Percentiles rank a stretch among this genome's conserved stretches.
phyloP scores from a whole-genome alignment of 164 flowering plant genomes.

The Hamamelis virginiana region DNA sequence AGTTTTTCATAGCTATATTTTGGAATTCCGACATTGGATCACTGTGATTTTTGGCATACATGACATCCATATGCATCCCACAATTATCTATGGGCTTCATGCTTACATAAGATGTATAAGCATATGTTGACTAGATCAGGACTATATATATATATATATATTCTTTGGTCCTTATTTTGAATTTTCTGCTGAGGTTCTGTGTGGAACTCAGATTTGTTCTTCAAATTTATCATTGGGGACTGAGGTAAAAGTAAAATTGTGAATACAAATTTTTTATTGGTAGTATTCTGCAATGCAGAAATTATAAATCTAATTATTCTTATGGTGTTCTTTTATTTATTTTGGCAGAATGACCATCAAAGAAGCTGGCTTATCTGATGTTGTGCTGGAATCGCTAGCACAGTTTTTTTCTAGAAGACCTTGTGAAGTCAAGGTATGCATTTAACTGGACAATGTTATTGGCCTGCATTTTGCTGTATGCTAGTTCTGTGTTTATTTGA shows the following conservation, averaged over 20 bases:
- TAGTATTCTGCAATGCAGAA: background rate
- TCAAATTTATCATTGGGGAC: too few species aligned
- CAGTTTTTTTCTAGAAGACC: slow-evolving; percentile 70
- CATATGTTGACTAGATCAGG: too few species aligned
- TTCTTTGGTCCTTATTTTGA: too few species aligned
- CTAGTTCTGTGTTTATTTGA: background rate
- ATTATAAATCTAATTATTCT: background rate
- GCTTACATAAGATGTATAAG: too few species aligned
- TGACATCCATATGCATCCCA: too few species aligned
- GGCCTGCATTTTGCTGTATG: background rate
- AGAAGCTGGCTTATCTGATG: slow-evolving; percentile 71
- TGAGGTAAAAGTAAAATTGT: background rate
- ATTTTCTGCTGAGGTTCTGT: too few species aligned
- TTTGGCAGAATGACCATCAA: slow-evolving; percentile 62
- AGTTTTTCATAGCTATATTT: too few species aligned
- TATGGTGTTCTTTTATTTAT: background rate
- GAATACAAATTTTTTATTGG: background rate
- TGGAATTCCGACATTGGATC: too few species aligned
- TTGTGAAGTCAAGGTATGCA: slow-evolving; percentile 73
- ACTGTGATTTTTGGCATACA: too few species aligned
- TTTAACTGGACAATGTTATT: background rate
- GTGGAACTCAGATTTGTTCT: too few species aligned
- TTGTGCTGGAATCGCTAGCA: slow-evolving; percentile 65
- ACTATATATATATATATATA: too few species aligned
- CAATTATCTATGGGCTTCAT: too few species aligned